Conservation (phyloP, 768 basidiomycete genomes). For the Gautieria morchelliformis region DNA sequence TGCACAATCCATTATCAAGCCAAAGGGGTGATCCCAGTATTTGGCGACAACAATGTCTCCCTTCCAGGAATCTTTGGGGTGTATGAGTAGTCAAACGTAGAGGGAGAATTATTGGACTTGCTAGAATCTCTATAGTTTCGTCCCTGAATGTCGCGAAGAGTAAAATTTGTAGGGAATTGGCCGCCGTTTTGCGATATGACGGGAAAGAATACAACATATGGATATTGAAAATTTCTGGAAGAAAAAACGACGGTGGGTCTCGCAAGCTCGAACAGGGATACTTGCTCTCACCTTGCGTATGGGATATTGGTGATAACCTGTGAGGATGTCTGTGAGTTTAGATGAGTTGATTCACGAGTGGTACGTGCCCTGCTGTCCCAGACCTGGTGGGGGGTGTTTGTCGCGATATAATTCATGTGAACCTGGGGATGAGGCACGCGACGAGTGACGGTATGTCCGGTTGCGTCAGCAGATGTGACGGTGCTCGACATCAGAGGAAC, state of each 20-base stretch:
- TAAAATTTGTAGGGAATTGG: slow-evolving; percentile 74
- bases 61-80: slow-evolving; percentile 51
- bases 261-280: background rate
- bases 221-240: slow-evolving; percentile 56
- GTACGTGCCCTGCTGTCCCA: slow-evolving; percentile 4
- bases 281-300: background rate
- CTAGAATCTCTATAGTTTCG: slow-evolving; percentile 40
- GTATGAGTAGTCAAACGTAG: background rate
- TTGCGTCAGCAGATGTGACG: slow-evolving; percentile 11
- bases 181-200: slow-evolving; percentile 66
- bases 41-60: slow-evolving; percentile 75
- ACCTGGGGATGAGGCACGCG: slow-evolving; percentile 78
- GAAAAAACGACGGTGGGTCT: background rate
- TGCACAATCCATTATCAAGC: slow-evolving; percentile 57
- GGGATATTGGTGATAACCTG: slow-evolving; percentile 4
- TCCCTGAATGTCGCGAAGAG: slow-evolving; percentile 67
- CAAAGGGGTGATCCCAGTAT: slow-evolving; percentile 38
- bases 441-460: slow-evolving; percentile 4
- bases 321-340: background rate
- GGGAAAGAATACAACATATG: slow-evolving; percentile 78
- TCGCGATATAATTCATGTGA: slow-evolving; percentile 80
- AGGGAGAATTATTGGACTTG: background rate
- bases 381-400: background rate
- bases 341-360: background rate
- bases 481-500: slow-evolving; percentile 70